Evolutionary conservation across 2,329 filamentous ascomycete species (phyloP).

Genomic region (Hymenoscyphus occultus): DNA sequence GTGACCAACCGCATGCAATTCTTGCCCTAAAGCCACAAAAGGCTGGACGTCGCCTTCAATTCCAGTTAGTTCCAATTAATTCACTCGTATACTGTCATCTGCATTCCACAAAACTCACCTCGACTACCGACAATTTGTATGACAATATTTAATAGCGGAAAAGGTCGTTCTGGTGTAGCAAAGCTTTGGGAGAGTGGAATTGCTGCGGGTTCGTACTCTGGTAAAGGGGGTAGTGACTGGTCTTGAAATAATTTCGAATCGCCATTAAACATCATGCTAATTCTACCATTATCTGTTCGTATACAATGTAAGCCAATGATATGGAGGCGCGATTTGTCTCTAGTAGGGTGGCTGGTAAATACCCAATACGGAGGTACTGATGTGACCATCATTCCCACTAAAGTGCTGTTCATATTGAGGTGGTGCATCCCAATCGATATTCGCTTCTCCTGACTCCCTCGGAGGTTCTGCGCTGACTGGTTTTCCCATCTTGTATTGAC

Average conservation of each 20-base stretch:
- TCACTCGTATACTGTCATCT: background rate
- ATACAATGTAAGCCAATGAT: background rate
- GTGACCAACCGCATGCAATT: slow-evolving; percentile 62
- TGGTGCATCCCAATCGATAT: slow-evolving; percentile 6
- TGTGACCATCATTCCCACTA: background rate
- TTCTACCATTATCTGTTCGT: slow-evolving; percentile 13
- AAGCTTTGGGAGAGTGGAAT: slow-evolving; percentile 5
- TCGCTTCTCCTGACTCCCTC: background rate
- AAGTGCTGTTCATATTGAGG: slow-evolving; percentile 4
- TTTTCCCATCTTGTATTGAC: background rate
- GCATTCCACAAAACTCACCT: slow-evolving; percentile 32
- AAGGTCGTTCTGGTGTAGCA: slow-evolving; percentile 5
- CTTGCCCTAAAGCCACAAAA: slow-evolving; percentile 65
- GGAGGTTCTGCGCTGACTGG: background rate
- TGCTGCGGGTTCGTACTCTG: slow-evolving; percentile 3
- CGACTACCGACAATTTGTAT: slow-evolving; percentile 71
- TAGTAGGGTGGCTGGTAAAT: background rate
- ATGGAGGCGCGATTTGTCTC: background rate
- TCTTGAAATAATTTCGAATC: slow-evolving; percentile 2
- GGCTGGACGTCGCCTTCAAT: slow-evolving; percentile 69
- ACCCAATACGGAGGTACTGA: background rate
- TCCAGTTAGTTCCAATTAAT: slow-evolving; percentile 42
- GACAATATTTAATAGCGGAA: slow-evolving; percentile 55
- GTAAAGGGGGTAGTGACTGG: slow-evolving; percentile 12
- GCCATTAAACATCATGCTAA: slow-evolving; percentile 14